phyloP scores from a whole-genome alignment of 2,329 filamentous ascomycete species.

The Ophiocordyceps polyrhachis-furcata region DNA sequence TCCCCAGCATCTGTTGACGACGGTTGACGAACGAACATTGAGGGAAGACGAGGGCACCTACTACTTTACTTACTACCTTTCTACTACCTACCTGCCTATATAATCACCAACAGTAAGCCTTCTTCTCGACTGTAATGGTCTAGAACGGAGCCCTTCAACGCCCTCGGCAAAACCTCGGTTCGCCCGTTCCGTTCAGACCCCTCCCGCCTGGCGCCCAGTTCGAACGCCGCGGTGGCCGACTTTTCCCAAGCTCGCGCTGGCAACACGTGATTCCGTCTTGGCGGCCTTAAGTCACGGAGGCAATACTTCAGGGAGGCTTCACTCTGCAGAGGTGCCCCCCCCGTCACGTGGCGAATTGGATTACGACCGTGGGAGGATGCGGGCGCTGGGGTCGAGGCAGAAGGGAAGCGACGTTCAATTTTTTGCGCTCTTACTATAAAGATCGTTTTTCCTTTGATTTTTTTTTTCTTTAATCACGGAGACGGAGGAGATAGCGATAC shows the following conservation, averaged over 20 bases:
- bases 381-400: conserved; percentile 36
- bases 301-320: conserved; percentile 50
- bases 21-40: too few relatives aligned
- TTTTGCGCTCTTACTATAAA: conserved; percentile 13
- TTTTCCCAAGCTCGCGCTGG: conserved; percentile 44
- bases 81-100: too few relatives aligned
- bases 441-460: neutral
- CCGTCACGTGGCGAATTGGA: conserved; percentile 54
- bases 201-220: conserved; percentile 40
- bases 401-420: conserved; percentile 25
- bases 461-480: too few relatives aligned
- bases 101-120: neutral
- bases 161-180: conserved; percentile 19
- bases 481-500: too few relatives aligned
- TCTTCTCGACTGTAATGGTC: conserved; percentile 39
- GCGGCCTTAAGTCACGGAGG: conserved; percentile 49
- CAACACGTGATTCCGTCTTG: conserved; percentile 39
- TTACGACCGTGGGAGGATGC: conserved; percentile 43
- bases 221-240: conserved; percentile 47
- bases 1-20: too few relatives aligned
- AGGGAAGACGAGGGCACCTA: too few relatives aligned
- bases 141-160: conserved; percentile 34
- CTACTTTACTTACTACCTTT: too few relatives aligned
- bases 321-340: conserved; percentile 55
- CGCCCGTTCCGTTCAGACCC: conserved; percentile 37